A percentile compares a stretch with the other conserved stretches of the same genome.
These are phyloP conservation scores for Trichoderma sp. DNA, from an alignment of 2,329 filamentous ascomycete genomes.

Conservation along the genomic window DNA sequence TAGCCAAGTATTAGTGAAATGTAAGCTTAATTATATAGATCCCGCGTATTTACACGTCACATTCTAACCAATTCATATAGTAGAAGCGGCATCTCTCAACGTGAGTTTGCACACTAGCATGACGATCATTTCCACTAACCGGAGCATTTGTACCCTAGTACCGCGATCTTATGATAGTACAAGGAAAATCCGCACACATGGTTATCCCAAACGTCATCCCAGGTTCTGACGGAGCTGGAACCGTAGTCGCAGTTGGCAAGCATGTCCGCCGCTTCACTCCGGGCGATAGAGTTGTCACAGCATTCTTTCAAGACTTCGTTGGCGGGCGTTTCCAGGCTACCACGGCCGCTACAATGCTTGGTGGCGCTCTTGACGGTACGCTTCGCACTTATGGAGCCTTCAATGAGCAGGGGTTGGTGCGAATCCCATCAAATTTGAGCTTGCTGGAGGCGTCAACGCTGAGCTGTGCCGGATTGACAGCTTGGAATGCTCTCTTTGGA, in stretches of 20 bases:
- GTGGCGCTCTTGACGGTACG: neutral
- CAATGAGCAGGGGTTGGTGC: slow-evolving; percentile 6
- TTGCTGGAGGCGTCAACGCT: slow-evolving; percentile 8
- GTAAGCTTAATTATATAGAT: neutral
- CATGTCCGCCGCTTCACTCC: slow-evolving; percentile 13
- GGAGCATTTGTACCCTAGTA: neutral
- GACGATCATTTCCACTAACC: neutral
- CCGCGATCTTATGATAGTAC: slow-evolving; percentile 2
- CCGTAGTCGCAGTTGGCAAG: slow-evolving; percentile 6
- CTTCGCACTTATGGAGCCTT: slow-evolving; percentile 10
- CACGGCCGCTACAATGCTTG: neutral
- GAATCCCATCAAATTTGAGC: neutral
- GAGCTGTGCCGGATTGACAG: neutral
- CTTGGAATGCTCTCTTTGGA: slow-evolving; percentile 17
- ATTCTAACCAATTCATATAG: neutral
- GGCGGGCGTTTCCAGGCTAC: neutral
- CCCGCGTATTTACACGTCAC: neutral
- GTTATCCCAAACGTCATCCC: neutral
- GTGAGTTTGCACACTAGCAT: neutral
- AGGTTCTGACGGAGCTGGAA: slow-evolving; percentile 13
- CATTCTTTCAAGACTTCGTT: slow-evolving; percentile 7
- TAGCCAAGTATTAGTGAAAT: slow-evolving; percentile 9
- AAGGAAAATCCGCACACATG: neutral
- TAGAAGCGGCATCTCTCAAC: slow-evolving; percentile 14
- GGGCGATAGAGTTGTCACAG: slow-evolving; percentile 16